Evolutionary conservation across 371 early-diverging fungal species (phyloP), one percentile per base, ranked within the genome.

Genomic region (Mucor velutinosus): DNA sequence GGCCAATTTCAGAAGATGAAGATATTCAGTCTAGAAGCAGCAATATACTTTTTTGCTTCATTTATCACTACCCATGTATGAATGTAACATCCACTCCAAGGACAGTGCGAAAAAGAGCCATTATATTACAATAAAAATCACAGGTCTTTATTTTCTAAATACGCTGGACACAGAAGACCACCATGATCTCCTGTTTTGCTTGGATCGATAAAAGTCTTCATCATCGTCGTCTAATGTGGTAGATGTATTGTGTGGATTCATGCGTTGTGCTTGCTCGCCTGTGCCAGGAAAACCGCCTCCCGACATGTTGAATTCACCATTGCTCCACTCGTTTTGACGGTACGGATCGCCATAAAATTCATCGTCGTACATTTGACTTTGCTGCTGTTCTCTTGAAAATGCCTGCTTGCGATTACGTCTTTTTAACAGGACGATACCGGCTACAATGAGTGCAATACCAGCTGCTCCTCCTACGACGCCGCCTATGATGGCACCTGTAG

Each of bases 381-480:
- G 32, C 23, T 69, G 75, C 11, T 67, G 68, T 23, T 73, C 64
- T 14, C 61, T 41, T 10, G 60, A 27, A 30, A 67, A 39, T 5
- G 64, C 58, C 7, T 70, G 49, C 19, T 62, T 63, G 23, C 63
- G 60, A 4, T 67, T 60, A 7, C 70, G 70, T 33, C 72, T 59
- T 51, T 57, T 64, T 8, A 59, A 59, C n/a, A 77, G 61, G 3
- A 74, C 58, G 17, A 69, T 10, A 0, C 64, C 77, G 14, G 70
- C 65, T 27, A 67, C 75, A 56, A 77, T 68, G 29, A 77, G 56
- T 0, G 73, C 70, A 12, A 75, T 43, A n/a, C 77, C 77, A 3
- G 70, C 77, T 21, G 70, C 68, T 30, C 73, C 72, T 30, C 77
- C 77, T 10, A 77, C 69, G 1, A 67, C 73, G n/a, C 72, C 72